Percentiles rank a stretch among this genome's conserved stretches.
These are phyloP conservation scores for Patellifolia procumbens DNA, from an alignment of 179 eudicot genomes.

Conservation along the genomic window DNA sequence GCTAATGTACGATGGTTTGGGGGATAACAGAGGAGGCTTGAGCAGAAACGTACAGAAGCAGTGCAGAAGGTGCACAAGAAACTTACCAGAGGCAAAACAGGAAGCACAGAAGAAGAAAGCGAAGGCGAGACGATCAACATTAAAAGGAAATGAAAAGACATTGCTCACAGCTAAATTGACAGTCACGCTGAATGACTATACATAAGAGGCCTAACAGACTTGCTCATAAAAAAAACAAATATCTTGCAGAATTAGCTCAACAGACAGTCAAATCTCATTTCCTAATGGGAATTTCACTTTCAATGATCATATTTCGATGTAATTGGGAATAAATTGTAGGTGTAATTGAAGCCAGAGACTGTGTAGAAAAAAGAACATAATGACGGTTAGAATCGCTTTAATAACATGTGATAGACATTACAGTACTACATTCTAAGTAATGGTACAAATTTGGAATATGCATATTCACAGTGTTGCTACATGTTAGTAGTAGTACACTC, in stretches of 20 bases:
- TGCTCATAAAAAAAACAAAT: neutral
- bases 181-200: no score
- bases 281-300: neutral
- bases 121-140: conserved; percentile 20
- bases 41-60: conserved; percentile 32
- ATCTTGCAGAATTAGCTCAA: neutral
- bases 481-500: no score
- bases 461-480: no score
- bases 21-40: conserved; percentile 34
- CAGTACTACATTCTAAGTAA: no score
- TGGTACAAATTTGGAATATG: neutral
- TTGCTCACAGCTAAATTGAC: neutral
- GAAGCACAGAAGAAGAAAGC: conserved; percentile 35
- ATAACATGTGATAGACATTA: no score
- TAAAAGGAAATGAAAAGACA: conserved; percentile 35
- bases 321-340: neutral
- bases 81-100: conserved; percentile 23
- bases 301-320: neutral
- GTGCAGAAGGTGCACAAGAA: conserved; percentile 38
- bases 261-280: neutral
- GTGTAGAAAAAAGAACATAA: conserved; percentile 4
- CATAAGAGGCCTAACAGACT: no score
- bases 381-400: no score
- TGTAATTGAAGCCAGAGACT: neutral
- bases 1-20: neutral